phyloP scores from a whole-genome alignment of 1,284 basidiomycete species.

The Microbotryum silenes-acaulis region DNA sequence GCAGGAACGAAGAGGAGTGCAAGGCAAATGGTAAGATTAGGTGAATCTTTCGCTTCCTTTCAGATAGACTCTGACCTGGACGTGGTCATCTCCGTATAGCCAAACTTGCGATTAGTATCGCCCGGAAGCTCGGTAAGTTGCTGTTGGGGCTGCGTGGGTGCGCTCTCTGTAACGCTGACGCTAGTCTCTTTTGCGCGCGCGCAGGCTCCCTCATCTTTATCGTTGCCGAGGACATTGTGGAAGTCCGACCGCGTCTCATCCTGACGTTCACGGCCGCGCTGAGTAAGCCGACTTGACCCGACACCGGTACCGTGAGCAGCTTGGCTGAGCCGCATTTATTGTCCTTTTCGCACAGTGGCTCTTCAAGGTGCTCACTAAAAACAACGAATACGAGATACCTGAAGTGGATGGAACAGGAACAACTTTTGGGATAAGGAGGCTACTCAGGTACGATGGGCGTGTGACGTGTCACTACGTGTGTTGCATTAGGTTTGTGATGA shows the following conservation, averaged over 20 bases:
- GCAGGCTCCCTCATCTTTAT: conserved; percentile 95
- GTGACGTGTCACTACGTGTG: too few relatives aligned
- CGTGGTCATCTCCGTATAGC: conserved; percentile 46
- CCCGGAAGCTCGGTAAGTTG: conserved; percentile 58
- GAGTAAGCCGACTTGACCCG: conserved; percentile 1
- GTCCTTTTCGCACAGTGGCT: neutral
- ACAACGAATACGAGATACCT: too few relatives aligned
- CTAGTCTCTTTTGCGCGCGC: neutral
- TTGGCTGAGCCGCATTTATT: neutral
- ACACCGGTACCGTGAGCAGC: neutral
- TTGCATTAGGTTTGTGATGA: too few relatives aligned
- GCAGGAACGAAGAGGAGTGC: conserved; percentile 73
- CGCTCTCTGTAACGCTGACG: too few relatives aligned
- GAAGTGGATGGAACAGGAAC: too few relatives aligned
- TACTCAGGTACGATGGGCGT: too few relatives aligned
- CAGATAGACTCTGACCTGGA: neutral
- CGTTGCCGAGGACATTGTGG: conserved; percentile 70
- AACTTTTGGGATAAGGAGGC: too few relatives aligned
- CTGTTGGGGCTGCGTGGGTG: too few relatives aligned
- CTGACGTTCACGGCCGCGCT: conserved; percentile 34
- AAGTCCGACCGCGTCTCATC: conserved; percentile 37
- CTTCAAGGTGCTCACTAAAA: neutral
- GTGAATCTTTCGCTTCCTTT: neutral
- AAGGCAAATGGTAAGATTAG: conserved; percentile 70
- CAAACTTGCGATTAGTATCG: conserved; percentile 94